phyloP scores from a whole-genome alignment of 1,139 yeast species.

The Diutina mesorugosa region DNA sequence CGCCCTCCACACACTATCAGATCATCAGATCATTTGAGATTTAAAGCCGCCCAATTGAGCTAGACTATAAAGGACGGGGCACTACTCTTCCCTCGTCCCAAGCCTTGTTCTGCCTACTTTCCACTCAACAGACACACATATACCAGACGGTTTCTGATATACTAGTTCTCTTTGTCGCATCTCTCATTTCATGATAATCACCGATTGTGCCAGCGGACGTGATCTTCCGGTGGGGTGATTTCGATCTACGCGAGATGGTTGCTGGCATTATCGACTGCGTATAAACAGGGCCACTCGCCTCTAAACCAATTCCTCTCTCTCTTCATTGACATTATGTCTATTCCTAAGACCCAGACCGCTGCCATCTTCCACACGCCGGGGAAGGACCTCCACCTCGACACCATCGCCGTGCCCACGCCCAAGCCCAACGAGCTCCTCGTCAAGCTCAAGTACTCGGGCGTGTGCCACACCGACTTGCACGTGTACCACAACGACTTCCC shows the following conservation, averaged over 20 bases:
- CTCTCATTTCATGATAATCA: too few species aligned
- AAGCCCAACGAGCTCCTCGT: constrained; percentile 46
- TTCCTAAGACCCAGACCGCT: constrained; percentile 62
- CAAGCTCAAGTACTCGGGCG: constrained; percentile 55
- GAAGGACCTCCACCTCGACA: constrained; percentile 50
- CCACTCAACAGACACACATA: too few species aligned
- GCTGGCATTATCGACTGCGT: not conserved
- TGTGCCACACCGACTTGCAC: constrained; percentile 58
- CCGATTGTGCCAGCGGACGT: not conserved
- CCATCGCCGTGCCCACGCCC: constrained; percentile 53
- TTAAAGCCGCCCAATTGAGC: too few species aligned
- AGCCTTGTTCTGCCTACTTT: too few species aligned
- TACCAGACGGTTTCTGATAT: too few species aligned
- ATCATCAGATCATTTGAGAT: too few species aligned
- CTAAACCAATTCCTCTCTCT: too few species aligned
- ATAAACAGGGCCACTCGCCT: not conserved
- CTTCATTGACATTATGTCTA: constrained; percentile 7
- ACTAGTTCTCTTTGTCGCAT: too few species aligned
- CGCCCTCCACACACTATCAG: too few species aligned
- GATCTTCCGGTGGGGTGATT: not conserved
- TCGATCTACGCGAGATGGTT: not conserved
- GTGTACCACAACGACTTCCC: constrained; percentile 74
- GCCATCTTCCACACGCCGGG: constrained; percentile 57
- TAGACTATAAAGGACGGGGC: too few species aligned
- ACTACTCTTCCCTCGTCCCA: too few species aligned